A percentile compares a stretch with the other conserved stretches of the same genome.
Conservation (phyloP, 2,329 filamentous ascomycete genomes). For the Diaporthe eres region DNA sequence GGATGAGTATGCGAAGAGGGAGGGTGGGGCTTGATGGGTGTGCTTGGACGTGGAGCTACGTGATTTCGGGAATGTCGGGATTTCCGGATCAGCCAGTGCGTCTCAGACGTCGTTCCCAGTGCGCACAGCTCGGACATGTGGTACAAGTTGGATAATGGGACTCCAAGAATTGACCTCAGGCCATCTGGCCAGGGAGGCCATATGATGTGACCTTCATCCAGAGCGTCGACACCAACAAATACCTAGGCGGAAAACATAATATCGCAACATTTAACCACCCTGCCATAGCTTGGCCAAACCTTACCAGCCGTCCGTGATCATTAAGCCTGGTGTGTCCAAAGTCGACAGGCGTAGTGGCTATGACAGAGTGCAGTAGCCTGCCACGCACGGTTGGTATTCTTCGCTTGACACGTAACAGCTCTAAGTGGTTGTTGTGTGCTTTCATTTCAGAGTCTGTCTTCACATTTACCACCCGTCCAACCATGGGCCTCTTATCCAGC, state of each 20-base stretch:
- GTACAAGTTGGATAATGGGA: not conserved
- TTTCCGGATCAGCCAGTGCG: too few relatives aligned
- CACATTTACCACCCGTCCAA: too few relatives aligned
- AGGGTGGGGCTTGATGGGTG: conserved; percentile 59
- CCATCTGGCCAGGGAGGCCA: not conserved
- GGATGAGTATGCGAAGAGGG: conserved; percentile 69
- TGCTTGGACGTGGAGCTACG: not conserved
- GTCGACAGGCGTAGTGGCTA: accelerated
- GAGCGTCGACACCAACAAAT: not conserved
- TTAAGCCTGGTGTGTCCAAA: not conserved
- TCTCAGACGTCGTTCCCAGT: accelerated
- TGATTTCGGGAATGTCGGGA: accelerated
- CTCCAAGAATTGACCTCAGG: not conserved
- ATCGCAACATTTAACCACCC: not conserved
- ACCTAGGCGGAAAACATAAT: not conserved
- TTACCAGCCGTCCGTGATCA: accelerated
- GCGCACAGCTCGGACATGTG: not conserved
- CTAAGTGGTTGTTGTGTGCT: not conserved
- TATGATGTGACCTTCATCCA: not conserved
- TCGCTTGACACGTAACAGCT: not conserved
- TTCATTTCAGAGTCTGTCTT: too few relatives aligned
- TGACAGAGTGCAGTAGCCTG: too few relatives aligned
- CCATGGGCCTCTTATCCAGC: too few relatives aligned
- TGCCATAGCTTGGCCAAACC: too few relatives aligned
- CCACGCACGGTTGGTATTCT: accelerated